phyloP scores from a whole-genome alignment of 2,329 filamentous ascomycete species.

The Byssothecium circinans region DNA sequence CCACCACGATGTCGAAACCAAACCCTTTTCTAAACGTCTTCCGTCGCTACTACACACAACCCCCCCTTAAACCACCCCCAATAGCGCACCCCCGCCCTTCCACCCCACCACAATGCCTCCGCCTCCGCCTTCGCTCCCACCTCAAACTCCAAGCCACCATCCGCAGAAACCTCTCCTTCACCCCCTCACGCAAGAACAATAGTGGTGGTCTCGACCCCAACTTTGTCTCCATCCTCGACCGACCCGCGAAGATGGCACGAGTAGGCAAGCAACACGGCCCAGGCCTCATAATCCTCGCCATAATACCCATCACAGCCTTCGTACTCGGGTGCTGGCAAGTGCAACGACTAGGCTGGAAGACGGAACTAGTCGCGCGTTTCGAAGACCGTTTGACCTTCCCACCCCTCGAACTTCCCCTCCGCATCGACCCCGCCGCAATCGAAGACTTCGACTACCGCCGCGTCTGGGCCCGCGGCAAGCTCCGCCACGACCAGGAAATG shows the following conservation, averaged over 20 bases:
- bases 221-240: conserved; percentile 86
- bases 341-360: conserved; percentile 90
- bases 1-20: conserved; percentile 35
- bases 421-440: conserved; percentile 78
- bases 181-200: conserved; percentile 53
- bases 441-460: conserved; percentile 90
- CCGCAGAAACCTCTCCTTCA: conserved; percentile 26
- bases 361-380: conserved; percentile 83
- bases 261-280: conserved; percentile 74
- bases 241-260: conserved; percentile 78
- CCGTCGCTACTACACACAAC: conserved; percentile 28
- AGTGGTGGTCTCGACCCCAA: conserved; percentile 64
- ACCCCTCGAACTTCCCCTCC: conserved; percentile 81
- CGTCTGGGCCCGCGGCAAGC: conserved; percentile 72
- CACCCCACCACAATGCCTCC: conserved; percentile 39
- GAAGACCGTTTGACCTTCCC: conserved; percentile 87
- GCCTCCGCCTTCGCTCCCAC: conserved; percentile 23
- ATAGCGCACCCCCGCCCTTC: conserved; percentile 13
- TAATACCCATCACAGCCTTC: conserved; percentile 92
- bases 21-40: conserved; percentile 39
- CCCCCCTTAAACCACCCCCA: conserved; percentile 7
- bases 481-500: conserved; percentile 93
- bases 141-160: conserved; percentile 21
- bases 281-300: conserved; percentile 76
- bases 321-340: conserved; percentile 93